Percentiles rank a stretch among this genome's conserved stretches.
Evolutionary conservation across 2,329 filamentous ascomycete species (phyloP).

Genomic region (Phaeosphaeriaceae sp.): DNA sequence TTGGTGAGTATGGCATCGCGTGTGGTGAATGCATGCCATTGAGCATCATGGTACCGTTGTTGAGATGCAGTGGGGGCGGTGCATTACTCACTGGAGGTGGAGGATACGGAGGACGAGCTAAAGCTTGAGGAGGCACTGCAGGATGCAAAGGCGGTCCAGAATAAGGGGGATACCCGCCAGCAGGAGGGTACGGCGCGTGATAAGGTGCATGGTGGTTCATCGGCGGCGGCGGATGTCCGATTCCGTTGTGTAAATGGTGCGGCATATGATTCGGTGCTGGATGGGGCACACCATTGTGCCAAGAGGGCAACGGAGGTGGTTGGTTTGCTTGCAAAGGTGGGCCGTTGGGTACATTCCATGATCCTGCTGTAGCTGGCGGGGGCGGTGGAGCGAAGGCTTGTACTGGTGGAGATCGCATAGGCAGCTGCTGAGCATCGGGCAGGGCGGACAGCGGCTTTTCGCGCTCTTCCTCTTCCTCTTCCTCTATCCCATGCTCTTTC

Average conservation of each 20-base stretch:
- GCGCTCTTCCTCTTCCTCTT: constrained; percentile 37
- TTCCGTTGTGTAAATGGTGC: constrained; percentile 42
- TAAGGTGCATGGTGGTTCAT: constrained; percentile 38
- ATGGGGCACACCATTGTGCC: constrained; percentile 37
- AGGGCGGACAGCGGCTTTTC: constrained; percentile 36
- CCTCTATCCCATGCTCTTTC: constrained; percentile 47
- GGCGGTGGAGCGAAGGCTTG: constrained; percentile 32
- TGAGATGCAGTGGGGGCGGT: constrained; percentile 42
- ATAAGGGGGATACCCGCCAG: constrained; percentile 45
- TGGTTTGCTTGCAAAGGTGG: constrained; percentile 26
- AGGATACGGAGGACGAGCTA: constrained; percentile 37
- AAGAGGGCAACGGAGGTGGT: constrained; percentile 39
- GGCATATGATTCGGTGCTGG: constrained; percentile 31
- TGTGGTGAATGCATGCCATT: constrained; percentile 51
- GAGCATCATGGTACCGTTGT: constrained; percentile 37
- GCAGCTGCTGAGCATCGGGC: constrained; percentile 43
- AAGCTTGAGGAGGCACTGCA: constrained; percentile 34
- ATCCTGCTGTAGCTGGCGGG: constrained; percentile 24
- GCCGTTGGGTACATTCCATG: constrained; percentile 31
- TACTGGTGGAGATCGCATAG: constrained; percentile 41
- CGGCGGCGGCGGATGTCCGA: constrained; percentile 30
- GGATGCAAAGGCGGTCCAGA: constrained; percentile 36
- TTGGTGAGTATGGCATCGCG: constrained; percentile 44
- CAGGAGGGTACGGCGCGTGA: constrained; percentile 42
- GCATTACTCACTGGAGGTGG: constrained; percentile 36